Conservation (phyloP, 257 asterid genomes). For the Salvia miltiorrhiza region DNA sequence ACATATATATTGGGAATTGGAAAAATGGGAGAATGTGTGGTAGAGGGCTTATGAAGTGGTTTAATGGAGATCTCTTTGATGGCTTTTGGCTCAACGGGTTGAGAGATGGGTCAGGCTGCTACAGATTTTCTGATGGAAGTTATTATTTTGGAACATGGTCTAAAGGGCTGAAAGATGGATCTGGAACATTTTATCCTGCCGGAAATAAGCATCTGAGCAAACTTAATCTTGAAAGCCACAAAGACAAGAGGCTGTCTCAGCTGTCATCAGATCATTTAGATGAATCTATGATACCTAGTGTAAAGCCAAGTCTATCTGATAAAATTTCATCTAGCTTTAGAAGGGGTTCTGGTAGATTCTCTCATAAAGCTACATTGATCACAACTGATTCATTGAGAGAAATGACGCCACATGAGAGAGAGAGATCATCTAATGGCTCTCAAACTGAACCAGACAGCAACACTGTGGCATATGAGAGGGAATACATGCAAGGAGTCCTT, state of each 20-base stretch:
- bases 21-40: conserved; percentile 71
- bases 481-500: conserved; percentile 96
- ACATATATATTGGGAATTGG: conserved; percentile 86
- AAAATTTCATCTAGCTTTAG: conserved; percentile 48
- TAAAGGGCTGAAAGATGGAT: conserved; percentile 84
- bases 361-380: conserved; percentile 33
- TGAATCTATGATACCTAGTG: conserved; percentile 40
- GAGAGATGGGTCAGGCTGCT: conserved; percentile 82
- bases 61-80: conserved; percentile 75
- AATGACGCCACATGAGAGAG: conserved; percentile 32
- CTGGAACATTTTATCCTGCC: conserved; percentile 80
- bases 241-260: conserved; percentile 43
- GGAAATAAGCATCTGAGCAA: conserved; percentile 46
- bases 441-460: conserved; percentile 39
- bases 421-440: conserved; percentile 36
- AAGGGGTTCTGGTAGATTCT: conserved; percentile 42
- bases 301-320: conserved; percentile 56
- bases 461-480: conserved; percentile 76
- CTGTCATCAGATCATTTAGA: conserved; percentile 38
- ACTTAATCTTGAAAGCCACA: conserved; percentile 37
- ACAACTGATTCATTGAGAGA: conserved; percentile 39
- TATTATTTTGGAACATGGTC: conserved; percentile 94
- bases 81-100: conserved; percentile 86
- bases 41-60: conserved; percentile 94
- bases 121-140: conserved; percentile 75